Evolutionary conservation across 768 basidiomycete species (phyloP).

Genomic region (Suillus tomentosus): DNA sequence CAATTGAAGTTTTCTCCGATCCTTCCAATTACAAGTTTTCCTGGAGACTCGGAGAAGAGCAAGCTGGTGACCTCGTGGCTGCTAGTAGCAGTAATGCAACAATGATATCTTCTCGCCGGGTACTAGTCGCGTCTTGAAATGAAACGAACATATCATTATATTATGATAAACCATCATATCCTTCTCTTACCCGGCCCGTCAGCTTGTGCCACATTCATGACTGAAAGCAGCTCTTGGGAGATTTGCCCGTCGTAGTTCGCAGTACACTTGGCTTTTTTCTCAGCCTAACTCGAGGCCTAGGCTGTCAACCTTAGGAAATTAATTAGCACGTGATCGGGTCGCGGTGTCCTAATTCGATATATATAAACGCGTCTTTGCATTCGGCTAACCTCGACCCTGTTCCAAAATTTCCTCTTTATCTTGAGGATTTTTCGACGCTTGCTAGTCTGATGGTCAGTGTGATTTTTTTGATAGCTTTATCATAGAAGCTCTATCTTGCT

Average conservation of each 20-base stretch:
- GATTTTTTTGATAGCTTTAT: neutral
- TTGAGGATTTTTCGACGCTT: neutral
- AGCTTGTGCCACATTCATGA: too few relatives aligned
- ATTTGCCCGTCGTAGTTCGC: too few relatives aligned
- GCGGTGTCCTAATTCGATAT: neutral
- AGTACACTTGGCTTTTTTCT: too few relatives aligned
- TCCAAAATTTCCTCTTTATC: neutral
- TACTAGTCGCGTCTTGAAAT: too few relatives aligned
- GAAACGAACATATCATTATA: too few relatives aligned
- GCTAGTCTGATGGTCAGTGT: neutral
- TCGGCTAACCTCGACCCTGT: neutral
- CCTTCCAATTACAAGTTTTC: neutral
- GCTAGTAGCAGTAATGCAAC: neutral
- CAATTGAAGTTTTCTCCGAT: neutral
- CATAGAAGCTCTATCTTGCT: neutral
- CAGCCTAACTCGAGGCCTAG: too few relatives aligned
- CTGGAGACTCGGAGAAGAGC: neutral
- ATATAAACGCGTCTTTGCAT: slow-evolving; percentile 4
- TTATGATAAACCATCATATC: too few relatives aligned
- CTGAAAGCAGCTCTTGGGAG: too few relatives aligned
- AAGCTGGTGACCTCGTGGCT: neutral
- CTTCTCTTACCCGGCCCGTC: too few relatives aligned
- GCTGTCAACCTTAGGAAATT: neutral
- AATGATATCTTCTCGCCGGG: neutral
- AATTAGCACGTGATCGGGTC: neutral